Conservation (phyloP, 2,329 filamentous ascomycete genomes). For the Cadophora malorum region DNA sequence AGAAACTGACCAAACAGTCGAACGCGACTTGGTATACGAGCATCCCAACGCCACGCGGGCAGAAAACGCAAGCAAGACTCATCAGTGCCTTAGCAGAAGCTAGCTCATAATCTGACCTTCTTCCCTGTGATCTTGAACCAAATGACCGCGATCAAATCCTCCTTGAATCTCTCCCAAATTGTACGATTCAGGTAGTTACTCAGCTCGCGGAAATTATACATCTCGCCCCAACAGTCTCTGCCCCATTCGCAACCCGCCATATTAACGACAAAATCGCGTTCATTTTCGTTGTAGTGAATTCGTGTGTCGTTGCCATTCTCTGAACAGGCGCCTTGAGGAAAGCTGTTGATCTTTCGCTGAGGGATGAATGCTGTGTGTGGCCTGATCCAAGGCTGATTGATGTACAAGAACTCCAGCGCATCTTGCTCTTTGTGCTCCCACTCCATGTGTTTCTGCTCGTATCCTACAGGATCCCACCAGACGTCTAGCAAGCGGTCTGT, state of each 20-base stretch:
- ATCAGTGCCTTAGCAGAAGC: background rate
- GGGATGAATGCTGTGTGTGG: slow-evolving; percentile 87
- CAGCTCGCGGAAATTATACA: slow-evolving; percentile 92
- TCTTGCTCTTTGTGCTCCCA: slow-evolving; percentile 99
- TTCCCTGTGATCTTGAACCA: slow-evolving; percentile 70
- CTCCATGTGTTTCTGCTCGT: slow-evolving; percentile 98
- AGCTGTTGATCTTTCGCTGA: slow-evolving; percentile 93
- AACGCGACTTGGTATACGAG: slow-evolving; percentile 26
- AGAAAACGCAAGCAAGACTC: background rate
- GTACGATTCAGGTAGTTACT: slow-evolving; percentile 89
- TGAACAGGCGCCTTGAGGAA: slow-evolving; percentile 87
- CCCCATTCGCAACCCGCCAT: slow-evolving; percentile 99
- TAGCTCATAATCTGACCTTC: slow-evolving; percentile 42
- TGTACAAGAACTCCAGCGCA: slow-evolving; percentile 90
- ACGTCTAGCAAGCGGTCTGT: slow-evolving; percentile 90
- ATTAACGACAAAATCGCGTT: slow-evolving; percentile 93
- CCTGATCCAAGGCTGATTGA: slow-evolving; percentile 89
- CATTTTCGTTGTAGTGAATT: slow-evolving; percentile 85
- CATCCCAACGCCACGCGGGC: background rate
- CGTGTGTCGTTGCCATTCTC: slow-evolving; percentile 75
- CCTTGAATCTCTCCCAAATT: slow-evolving; percentile 78
- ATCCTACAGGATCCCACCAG: slow-evolving; percentile 98
- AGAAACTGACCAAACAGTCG: background rate
- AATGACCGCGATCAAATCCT: slow-evolving; percentile 64
- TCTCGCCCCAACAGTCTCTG: slow-evolving; percentile 96